phyloP scores from a whole-genome alignment of 1,139 yeast genomes.

The Yamadazyma sp. region DNA sequence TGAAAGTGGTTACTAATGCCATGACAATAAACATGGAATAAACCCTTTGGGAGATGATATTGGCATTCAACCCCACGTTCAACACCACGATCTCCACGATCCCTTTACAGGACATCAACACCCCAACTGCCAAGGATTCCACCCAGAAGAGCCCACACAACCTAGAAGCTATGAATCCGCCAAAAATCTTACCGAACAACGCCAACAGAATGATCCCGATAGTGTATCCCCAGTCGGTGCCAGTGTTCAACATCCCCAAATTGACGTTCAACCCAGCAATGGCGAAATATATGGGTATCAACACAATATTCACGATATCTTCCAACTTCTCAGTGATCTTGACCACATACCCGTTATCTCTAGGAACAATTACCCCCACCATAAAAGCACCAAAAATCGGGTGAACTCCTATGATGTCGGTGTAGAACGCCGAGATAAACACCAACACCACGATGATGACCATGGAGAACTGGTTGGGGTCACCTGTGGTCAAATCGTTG shows the following conservation, averaged over 20 bases:
- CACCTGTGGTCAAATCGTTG: constrained; percentile 52
- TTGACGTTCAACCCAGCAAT: constrained; percentile 73
- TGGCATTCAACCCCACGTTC: constrained; percentile 69
- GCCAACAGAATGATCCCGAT: constrained; percentile 67
- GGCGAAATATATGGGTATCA: constrained; percentile 78
- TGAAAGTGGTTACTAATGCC: constrained; percentile 74
- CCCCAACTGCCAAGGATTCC: constrained; percentile 73
- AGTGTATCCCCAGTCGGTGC: constrained; percentile 76
- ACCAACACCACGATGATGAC: constrained; percentile 55
- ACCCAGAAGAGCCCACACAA: constrained; percentile 64
- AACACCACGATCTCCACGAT: constrained; percentile 79
- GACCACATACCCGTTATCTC: constrained; percentile 72
- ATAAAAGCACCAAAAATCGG: constrained; percentile 82
- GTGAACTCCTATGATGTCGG: constrained; percentile 80
- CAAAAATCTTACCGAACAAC: constrained; percentile 61
- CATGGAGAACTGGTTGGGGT: constrained; percentile 65
- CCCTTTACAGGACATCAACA: constrained; percentile 87
- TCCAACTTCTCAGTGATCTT: constrained; percentile 72
- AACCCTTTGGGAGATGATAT: constrained; percentile 60
- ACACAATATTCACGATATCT: constrained; percentile 66
- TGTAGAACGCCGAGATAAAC: constrained; percentile 69
- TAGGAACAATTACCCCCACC: constrained; percentile 74
- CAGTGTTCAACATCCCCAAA: constrained; percentile 59
- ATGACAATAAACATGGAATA: constrained; percentile 80
- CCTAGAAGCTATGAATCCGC: constrained; percentile 66